Evolutionary conservation across 179 eudicot species (phyloP).

Genomic region (Carnegiea gigantea): DNA sequence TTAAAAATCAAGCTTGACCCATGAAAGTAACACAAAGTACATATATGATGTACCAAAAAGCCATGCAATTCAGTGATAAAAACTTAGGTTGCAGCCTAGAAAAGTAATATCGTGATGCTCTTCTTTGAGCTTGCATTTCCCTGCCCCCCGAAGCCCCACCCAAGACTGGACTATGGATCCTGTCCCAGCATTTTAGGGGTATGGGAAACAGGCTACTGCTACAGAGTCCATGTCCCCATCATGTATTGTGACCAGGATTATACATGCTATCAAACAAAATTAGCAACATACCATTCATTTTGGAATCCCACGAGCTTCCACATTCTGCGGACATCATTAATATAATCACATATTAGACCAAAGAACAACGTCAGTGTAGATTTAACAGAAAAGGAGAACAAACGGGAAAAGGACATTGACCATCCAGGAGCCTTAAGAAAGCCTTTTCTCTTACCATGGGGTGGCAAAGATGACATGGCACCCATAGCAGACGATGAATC

Average conservation of each 20-base stretch:
- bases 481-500: slow-evolving; percentile 36
- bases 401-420: neutral
- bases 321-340: slow-evolving; percentile 31
- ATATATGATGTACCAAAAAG: neutral
- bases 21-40: neutral
- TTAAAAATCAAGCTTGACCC: neutral
- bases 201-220: neutral
- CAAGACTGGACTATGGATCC: neutral
- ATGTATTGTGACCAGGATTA: neutral
- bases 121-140: neutral
- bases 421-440: neutral
- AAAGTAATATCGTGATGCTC: neutral
- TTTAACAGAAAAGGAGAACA: neutral
- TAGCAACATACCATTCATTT: slow-evolving; percentile 37
- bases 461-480: slow-evolving; percentile 36
- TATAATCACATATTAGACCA: slow-evolving; percentile 9
- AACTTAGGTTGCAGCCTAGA: neutral
- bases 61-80: neutral
- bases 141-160: neutral
- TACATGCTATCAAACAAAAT: neutral
- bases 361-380: neutral
- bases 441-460: slow-evolving; percentile 47
- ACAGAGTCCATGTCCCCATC: neutral
- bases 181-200: neutral
- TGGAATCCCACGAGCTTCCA: slow-evolving; percentile 31